phyloP scores from a whole-genome alignment of 208 protist genomes.

The Leishmania amazonensis region DNA sequence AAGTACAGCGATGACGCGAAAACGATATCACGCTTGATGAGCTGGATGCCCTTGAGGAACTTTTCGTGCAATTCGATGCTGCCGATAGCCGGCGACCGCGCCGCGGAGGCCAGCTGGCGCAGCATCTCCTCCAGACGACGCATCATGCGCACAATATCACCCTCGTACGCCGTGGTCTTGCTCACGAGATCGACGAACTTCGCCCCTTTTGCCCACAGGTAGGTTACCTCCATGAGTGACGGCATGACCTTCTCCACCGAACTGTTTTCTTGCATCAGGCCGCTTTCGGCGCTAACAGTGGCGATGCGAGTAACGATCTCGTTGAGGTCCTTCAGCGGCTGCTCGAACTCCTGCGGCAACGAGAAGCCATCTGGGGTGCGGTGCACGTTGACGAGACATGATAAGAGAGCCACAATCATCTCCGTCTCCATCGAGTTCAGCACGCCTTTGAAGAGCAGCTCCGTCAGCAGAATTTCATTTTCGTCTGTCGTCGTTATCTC shows the following conservation, averaged over 20 bases:
- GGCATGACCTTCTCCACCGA: slow-evolving; percentile 96
- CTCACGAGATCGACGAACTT: slow-evolving; percentile 98
- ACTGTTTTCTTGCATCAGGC: slow-evolving; percentile 90
- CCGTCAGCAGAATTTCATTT: slow-evolving; percentile 98
- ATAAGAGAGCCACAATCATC: slow-evolving; percentile 95
- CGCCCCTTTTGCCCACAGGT: slow-evolving; percentile 96
- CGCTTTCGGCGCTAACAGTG: slow-evolving; percentile 92
- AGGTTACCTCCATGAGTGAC: slow-evolving; percentile 97
- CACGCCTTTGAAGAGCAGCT: slow-evolving; percentile 98
- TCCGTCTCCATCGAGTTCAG: slow-evolving; percentile 97
- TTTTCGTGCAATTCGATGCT: slow-evolving; percentile 98
- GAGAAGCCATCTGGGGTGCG: slow-evolving; percentile 91
- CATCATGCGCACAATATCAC: slow-evolving; percentile 98
- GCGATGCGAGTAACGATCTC: slow-evolving; percentile 93
- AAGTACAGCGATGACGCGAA: slow-evolving; percentile 99
- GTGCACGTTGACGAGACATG: slow-evolving; percentile 97
- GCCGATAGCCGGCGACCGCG: slow-evolving; percentile 98
- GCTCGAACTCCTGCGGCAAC: slow-evolving; percentile 85
- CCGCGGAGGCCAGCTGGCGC: slow-evolving; percentile 96
- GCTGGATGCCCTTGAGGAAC: slow-evolving; percentile 96
- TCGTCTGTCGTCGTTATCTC: slow-evolving; percentile 98
- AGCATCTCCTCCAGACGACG: slow-evolving; percentile 98
- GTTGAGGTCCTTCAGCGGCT: slow-evolving; percentile 90
- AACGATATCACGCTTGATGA: slow-evolving; percentile 99
- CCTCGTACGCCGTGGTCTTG: slow-evolving; percentile 98